phyloP scores from a whole-genome alignment of 306 rosid genomes.

The Alnus glutinosa region DNA sequence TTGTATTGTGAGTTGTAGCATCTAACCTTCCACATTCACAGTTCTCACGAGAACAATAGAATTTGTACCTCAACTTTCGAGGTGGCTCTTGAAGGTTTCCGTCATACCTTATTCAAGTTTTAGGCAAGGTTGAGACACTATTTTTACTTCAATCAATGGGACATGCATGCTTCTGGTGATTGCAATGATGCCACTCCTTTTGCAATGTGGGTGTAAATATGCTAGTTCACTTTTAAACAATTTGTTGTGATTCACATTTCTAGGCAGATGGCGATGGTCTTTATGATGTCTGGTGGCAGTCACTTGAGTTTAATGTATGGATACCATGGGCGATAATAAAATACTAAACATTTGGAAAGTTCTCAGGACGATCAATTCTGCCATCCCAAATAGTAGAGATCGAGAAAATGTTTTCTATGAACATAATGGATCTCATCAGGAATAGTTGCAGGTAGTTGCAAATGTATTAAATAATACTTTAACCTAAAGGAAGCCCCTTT shows the following conservation, averaged over 20 bases:
- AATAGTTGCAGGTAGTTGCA: conserved; percentile 23
- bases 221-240: background rate
- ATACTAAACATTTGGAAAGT: conserved; percentile 7
- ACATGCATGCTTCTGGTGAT: background rate
- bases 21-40: background rate
- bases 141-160: background rate
- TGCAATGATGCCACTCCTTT: background rate
- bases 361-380: conserved; percentile 6
- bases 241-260: background rate
- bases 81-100: background rate
- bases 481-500: conserved; percentile 18
- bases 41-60: background rate
- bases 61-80: background rate
- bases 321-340: conserved; percentile 5
- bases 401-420: background rate
- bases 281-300: background rate
- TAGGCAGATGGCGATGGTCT: background rate
- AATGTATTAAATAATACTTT: conserved; percentile 10
- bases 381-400: background rate
- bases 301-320: background rate
- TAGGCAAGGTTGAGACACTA: background rate
- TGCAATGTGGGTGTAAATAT: background rate
- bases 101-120: background rate
- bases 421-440: background rate
- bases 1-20: background rate